Base-by-base conservation (phyloP, 371 early-diverging fungal species). In the Mucor ambiguus region DNA sequence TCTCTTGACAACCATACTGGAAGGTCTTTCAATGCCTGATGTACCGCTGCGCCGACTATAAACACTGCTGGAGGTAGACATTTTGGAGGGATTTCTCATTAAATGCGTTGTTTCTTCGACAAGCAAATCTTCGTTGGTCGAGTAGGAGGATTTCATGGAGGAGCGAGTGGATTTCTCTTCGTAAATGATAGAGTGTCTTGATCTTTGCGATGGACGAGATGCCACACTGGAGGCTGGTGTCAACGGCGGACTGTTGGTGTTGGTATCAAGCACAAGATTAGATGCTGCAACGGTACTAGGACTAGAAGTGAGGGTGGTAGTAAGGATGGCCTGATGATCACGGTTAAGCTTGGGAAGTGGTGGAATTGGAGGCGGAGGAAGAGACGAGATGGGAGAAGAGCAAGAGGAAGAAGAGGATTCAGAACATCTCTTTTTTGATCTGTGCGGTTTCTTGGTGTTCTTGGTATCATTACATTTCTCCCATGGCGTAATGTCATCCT, bases 1-100 rank as follows among this genome's bases (percentile, higher is more conserved):
- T 22, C 73, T 58, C 46, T 70, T 69, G 4, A 67, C 61, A 6
- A 67, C 73, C 44, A 69, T 73, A 26, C 70, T 73, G 1, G 73
- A 73, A n/a, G 73, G 73, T 22, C 69, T 20, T 58, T 67, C 73
- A 20, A 63, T 29, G 0, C 58, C 61, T 29, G 58, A 57, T 26
- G 33, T 33, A 24, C 20, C 26, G 16, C 52, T 61, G 10, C 52
- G 29, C 33, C 65, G 33, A 28, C 52, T 65, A 16, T 65, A 58
- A 12, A 64, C 14, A 9, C 67, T 61, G 22, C 61, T 44, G 14
- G 64, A 43, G 2, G 26, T 57, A 22, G 57, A 57, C 24, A 41
- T 38, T 48, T 56, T 61, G 29, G 54, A 54, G 26, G 61, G 35
- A 26, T 44, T 61, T 35, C 38, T 43, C 44, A 28, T 54, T 9